A percentile compares a stretch with the other conserved stretches of the same genome.
Evolutionary conservation across 305 asterid species (phyloP).

Genomic region (Lippia alba): DNA sequence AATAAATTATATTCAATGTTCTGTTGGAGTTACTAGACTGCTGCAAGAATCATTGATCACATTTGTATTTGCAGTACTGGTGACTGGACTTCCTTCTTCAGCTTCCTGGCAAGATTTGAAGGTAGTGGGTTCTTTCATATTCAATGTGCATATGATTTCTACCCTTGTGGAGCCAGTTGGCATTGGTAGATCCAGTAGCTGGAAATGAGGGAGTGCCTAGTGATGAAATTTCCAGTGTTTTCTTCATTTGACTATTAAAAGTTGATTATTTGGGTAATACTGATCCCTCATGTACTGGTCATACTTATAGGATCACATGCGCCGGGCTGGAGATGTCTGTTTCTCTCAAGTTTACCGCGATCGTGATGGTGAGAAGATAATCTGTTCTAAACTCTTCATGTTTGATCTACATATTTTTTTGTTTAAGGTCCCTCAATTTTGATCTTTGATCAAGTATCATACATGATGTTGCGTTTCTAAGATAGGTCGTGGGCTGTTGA

Average conservation of each 20-base stretch:
- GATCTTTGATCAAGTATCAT: no score
- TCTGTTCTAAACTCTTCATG: not conserved
- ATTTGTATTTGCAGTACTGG: constrained; percentile 58
- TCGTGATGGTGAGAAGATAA: constrained; percentile 57
- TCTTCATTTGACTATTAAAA: not conserved
- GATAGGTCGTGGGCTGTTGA: no score
- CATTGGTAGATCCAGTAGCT: not conserved
- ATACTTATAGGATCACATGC: constrained; percentile 82
- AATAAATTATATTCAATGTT: no score
- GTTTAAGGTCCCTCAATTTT: not conserved
- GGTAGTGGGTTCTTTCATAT: constrained; percentile 48
- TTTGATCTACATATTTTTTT: not conserved
- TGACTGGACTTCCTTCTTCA: constrained; percentile 84
- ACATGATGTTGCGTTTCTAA: no score
- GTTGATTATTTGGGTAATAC: constrained; percentile 7
- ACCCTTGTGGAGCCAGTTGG: not conserved
- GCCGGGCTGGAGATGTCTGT: constrained; percentile 91
- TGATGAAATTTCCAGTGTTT: not conserved
- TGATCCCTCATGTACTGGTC: constrained; percentile 16
- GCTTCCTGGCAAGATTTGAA: constrained; percentile 97
- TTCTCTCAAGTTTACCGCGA: constrained; percentile 88
- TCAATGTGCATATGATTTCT: not conserved
- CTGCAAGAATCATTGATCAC: constrained; percentile 3
- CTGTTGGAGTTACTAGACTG: not conserved
- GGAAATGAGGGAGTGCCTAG: not conserved